These are phyloP conservation scores for Candida glaebosa DNA, from an alignment of 805 yeast species.

Conservation along the genomic window DNA sequence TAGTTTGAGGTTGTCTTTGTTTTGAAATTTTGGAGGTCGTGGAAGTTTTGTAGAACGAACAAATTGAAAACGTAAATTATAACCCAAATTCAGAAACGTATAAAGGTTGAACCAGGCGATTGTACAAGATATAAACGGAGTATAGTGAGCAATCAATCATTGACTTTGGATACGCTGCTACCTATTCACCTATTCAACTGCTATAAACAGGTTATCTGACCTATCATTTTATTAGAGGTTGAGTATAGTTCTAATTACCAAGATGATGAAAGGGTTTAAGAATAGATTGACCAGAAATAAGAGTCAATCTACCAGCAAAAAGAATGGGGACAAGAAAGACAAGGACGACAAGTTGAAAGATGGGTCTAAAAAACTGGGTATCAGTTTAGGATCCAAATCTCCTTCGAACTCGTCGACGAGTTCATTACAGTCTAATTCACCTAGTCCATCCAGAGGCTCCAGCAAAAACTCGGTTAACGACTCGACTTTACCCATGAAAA, in stretches of 20 bases:
- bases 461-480: not conserved
- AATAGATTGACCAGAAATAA: conserved; percentile 43
- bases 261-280: conserved; percentile 48
- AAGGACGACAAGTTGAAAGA: conserved; percentile 19
- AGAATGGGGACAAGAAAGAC: conserved; percentile 32
- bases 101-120: not conserved
- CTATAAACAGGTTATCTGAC: not conserved
- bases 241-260: conserved; percentile 5
- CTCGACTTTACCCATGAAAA: not conserved
- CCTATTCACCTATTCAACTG: not conserved
- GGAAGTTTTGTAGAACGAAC: not conserved
- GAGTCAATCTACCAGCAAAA: conserved; percentile 31
- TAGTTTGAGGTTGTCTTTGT: not conserved
- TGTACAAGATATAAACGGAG: not conserved
- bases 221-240: not conserved
- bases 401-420: conserved; percentile 15
- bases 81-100: not conserved
- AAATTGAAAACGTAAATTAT: not conserved
- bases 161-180: not conserved
- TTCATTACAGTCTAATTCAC: conserved; percentile 27
- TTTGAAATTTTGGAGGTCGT: not conserved
- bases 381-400: not conserved
- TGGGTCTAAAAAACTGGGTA: conserved; percentile 7
- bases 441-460: conserved; percentile 29
- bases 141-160: not conserved